A percentile compares a stretch with the other conserved stretches of the same genome.
Evolutionary conservation across 192 early-diverging fungal genomes (phyloP).

Genomic region (Umbelopsis vinacea): DNA sequence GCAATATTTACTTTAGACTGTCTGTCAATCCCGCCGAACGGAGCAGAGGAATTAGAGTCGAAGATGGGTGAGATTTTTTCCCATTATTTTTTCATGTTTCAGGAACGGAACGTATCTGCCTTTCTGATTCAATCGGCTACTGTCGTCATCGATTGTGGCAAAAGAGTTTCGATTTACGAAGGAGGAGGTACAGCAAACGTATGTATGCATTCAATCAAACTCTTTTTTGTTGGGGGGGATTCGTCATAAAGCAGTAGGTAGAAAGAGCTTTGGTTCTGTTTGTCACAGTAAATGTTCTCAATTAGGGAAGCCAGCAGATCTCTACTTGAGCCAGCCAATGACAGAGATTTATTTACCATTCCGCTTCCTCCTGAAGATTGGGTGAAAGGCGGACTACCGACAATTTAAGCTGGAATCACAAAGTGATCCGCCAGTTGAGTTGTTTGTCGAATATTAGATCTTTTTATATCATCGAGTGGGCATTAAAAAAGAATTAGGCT

Average conservation of each 20-base stretch:
- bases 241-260: background rate
- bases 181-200: background rate
- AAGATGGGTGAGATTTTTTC: background rate
- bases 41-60: background rate
- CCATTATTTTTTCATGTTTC: background rate
- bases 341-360: background rate
- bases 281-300: constrained; percentile 14
- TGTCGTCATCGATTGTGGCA: too few relatives aligned
- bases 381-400: background rate
- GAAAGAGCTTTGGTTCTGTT: background rate
- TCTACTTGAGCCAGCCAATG: background rate
- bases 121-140: too few relatives aligned
- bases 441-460: background rate
- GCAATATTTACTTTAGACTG: background rate
- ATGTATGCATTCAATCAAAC: constrained; percentile 21
- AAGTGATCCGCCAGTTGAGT: constrained; percentile 16
- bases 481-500: background rate
- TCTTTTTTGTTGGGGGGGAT: constrained; percentile 15
- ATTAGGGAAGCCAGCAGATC: constrained; percentile 18
- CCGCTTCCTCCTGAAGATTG: constrained; percentile 11
- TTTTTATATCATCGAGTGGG: background rate
- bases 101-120: too few relatives aligned
- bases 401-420: background rate
- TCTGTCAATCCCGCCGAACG: background rate
- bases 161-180: background rate